Conservation (phyloP, 2,329 filamentous ascomycete species). For the Arthroderma uncinatum region DNA sequence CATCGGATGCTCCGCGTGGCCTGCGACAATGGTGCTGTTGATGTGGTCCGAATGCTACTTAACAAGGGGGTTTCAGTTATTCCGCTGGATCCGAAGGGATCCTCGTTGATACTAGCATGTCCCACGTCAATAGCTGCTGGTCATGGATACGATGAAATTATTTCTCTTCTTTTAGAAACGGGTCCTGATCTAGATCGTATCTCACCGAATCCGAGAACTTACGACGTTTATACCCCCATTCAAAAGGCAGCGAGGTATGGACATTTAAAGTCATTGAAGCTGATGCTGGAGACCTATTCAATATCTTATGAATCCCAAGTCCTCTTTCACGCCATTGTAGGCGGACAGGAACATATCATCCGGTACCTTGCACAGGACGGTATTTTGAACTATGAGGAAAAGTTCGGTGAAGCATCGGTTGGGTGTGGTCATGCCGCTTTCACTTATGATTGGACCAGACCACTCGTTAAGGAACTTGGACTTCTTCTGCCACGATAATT, state of each 20-base stretch:
- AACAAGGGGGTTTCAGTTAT: background rate
- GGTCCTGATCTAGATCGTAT: background rate
- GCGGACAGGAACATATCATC: conserved; percentile 7
- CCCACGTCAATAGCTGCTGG: background rate
- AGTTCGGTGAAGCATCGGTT: no score
- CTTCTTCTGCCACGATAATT: no score
- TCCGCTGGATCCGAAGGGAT: background rate
- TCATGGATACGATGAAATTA: background rate
- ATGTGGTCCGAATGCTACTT: background rate
- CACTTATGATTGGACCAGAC: no score
- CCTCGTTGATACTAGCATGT: background rate
- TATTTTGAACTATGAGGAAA: no score
- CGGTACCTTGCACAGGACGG: background rate
- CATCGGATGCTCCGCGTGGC: background rate
- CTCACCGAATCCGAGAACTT: background rate
- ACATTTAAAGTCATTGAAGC: background rate
- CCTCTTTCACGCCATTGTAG: background rate
- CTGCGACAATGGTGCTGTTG: background rate
- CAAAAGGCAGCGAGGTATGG: background rate
- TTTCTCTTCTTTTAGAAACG: background rate
- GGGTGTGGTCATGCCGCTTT: no score
- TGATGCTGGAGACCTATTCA: background rate
- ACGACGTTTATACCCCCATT: background rate
- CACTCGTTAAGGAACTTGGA: no score
- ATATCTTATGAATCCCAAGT: background rate